These are phyloP conservation scores for Miscanthus lutarioriparius DNA, from an alignment of 176 grass and related monocot genomes.

Conservation along the genomic window DNA sequence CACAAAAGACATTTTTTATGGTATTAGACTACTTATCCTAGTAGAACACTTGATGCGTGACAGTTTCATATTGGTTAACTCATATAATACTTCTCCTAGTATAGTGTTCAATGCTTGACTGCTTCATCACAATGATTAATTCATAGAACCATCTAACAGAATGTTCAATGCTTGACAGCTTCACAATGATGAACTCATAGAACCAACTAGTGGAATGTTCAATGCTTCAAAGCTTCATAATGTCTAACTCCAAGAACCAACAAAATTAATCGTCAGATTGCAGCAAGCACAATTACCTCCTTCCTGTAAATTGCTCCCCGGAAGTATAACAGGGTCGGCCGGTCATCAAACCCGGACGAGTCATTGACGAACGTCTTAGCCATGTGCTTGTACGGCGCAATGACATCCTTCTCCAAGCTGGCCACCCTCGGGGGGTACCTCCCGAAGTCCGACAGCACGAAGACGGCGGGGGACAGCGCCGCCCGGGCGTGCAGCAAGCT, in stretches of 20 bases:
- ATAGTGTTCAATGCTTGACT: too few relatives aligned
- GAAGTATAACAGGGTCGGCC: conserved; percentile 72
- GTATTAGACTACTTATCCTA: too few relatives aligned
- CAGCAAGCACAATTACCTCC: conserved; percentile 65
- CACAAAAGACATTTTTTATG: neutral
- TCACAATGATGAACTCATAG: neutral
- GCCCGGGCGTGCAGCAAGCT: conserved; percentile 73
- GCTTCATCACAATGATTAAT: too few relatives aligned
- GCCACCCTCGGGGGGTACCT: conserved; percentile 77
- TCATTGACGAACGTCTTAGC: conserved; percentile 71
- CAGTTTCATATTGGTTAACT: too few relatives aligned
- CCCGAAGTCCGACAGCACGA: conserved; percentile 88
- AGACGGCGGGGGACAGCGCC: conserved; percentile 56
- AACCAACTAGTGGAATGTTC: neutral
- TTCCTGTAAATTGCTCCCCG: conserved; percentile 94
- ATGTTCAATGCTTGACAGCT: neutral
- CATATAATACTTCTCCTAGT: too few relatives aligned
- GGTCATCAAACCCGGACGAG: conserved; percentile 65
- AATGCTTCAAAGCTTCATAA: neutral
- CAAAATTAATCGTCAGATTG: neutral
- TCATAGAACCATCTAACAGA: too few relatives aligned
- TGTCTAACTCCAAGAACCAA: neutral
- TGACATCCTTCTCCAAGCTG: conserved; percentile 85
- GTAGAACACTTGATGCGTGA: too few relatives aligned
- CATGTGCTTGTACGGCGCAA: conserved; percentile 84